Conservation (phyloP, 495 filamentous ascomycete species). For the Pyronema omphalodes region DNA sequence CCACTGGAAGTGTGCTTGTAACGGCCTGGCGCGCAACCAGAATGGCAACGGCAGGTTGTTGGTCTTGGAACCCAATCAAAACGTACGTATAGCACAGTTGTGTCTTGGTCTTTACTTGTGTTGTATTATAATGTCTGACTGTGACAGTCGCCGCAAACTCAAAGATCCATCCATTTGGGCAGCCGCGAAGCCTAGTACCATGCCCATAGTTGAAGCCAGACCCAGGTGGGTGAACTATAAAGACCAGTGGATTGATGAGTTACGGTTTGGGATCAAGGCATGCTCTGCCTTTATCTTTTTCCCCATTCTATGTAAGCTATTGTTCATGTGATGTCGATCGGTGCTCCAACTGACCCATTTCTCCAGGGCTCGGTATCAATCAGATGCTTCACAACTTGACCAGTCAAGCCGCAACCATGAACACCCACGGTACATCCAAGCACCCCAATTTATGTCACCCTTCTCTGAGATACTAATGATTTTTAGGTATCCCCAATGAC, state of each 20-base stretch:
- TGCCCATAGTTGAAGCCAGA: conserved; percentile 27
- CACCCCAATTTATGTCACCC: background rate
- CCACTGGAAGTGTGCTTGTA: conserved; percentile 41
- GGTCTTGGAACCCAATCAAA: conserved; percentile 31
- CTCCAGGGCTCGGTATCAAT: conserved; percentile 35
- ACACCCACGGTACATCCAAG: conserved; percentile 42
- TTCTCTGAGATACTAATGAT: background rate
- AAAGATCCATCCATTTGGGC: conserved; percentile 40
- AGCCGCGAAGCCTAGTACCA: conserved; percentile 39
- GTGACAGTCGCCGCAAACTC: conserved; percentile 28
- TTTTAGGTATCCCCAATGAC: conserved; percentile 35
- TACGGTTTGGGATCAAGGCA: conserved; percentile 43
- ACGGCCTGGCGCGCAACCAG: conserved; percentile 36
- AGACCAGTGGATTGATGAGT: conserved; percentile 47
- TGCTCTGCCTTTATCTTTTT: conserved; percentile 40
- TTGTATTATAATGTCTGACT: background rate
- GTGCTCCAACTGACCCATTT: too few relatives aligned
- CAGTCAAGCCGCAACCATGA: conserved; percentile 44
- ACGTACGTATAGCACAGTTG: conserved; percentile 7
- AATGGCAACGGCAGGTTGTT: conserved; percentile 41
- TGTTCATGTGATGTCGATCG: too few relatives aligned
- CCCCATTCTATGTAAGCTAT: background rate
- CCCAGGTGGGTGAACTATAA: conserved; percentile 55
- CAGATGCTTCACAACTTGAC: conserved; percentile 36
- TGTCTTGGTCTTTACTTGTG: background rate